Evolutionary conservation across 164 flowering plant species (phyloP).

Genomic region (Brasenia schreberi): DNA sequence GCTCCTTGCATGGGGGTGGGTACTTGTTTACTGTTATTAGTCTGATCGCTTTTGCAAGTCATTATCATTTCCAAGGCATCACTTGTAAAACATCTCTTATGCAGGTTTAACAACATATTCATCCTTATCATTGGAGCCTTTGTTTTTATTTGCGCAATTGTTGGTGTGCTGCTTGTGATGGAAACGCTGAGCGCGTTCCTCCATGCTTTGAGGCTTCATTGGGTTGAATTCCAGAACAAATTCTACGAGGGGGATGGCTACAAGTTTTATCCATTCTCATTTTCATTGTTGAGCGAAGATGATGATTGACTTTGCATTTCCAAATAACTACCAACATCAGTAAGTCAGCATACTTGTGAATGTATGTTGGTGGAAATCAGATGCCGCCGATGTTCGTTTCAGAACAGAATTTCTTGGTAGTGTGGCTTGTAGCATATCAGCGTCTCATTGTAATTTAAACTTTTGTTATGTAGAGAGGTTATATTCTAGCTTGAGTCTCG

Average conservation of each 20-base stretch:
- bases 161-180: slow-evolving; percentile 94
- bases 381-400: neutral
- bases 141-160: slow-evolving; percentile 75
- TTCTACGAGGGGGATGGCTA: slow-evolving; percentile 98
- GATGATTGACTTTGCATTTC: slow-evolving; percentile 30
- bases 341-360: neutral
- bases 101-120: slow-evolving; percentile 77
- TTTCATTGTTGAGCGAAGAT: slow-evolving; percentile 35
- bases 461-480: neutral
- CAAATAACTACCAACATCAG: neutral
- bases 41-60: too few species aligned
- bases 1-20: slow-evolving; percentile 90
- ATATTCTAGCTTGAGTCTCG: neutral
- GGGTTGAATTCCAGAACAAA: slow-evolving; percentile 97
- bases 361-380: neutral
- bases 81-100: neutral
- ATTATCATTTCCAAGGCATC: neutral
- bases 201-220: slow-evolving; percentile 93
- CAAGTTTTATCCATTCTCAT: slow-evolving; percentile 74
- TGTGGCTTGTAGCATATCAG: neutral
- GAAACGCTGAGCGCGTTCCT: slow-evolving; percentile 96
- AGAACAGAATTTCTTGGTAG: neutral
- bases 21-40: neutral
- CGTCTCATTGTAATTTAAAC: neutral
- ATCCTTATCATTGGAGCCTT: slow-evolving; percentile 67